A percentile compares a stretch with the other conserved stretches of the same genome.
Conservation (phyloP, 2,329 filamentous ascomycete genomes). For the Trichoderma aggressivum region DNA sequence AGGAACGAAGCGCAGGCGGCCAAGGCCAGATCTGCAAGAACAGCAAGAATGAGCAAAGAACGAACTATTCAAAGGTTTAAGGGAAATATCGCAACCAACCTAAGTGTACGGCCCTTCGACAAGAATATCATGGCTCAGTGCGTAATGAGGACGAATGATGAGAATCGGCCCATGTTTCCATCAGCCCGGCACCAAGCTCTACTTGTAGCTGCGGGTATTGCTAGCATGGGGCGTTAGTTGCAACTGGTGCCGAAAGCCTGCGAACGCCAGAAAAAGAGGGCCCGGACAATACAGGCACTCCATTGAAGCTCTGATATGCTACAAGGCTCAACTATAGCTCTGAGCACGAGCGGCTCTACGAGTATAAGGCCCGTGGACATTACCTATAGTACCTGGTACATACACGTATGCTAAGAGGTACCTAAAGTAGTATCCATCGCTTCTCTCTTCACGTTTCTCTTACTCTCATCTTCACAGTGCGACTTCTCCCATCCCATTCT, state of each 20-base stretch:
- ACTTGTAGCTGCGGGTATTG: background rate
- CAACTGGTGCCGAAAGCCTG: background rate
- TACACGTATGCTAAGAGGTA: no score
- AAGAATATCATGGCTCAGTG: background rate
- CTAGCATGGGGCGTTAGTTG: background rate
- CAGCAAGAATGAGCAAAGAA: background rate
- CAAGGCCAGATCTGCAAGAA: background rate
- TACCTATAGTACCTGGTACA: no score
- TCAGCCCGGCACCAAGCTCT: background rate
- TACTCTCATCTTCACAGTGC: no score
- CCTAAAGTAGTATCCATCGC: no score
- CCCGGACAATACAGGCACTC: background rate
- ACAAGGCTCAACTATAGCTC: no score
- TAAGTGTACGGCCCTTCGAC: background rate
- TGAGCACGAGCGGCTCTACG: no score
- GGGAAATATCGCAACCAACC: background rate
- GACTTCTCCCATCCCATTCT: no score
- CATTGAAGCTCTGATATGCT: no score
- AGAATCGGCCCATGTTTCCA: background rate
- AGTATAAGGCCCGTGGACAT: no score
- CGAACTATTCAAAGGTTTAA: background rate
- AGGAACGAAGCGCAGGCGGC: conserved; percentile 3
- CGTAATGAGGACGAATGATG: background rate
- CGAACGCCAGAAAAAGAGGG: background rate
- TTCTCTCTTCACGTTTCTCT: no score